Evolutionary conservation across 192 early-diverging fungal genomes (phyloP).

Genomic region (Podila verticillata): DNA sequence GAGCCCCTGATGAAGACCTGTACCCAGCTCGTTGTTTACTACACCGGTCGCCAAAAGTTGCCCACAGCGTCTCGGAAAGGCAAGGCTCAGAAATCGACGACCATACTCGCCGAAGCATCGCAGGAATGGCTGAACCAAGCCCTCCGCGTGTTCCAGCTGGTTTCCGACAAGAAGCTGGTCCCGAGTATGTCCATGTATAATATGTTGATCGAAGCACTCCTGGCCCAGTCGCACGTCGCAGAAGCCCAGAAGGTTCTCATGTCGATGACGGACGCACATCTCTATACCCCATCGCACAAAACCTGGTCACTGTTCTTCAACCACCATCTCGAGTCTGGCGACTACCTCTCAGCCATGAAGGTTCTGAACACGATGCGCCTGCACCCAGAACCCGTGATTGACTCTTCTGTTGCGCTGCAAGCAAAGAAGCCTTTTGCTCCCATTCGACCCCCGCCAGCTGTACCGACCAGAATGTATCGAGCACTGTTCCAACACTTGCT

Average conservation of each 20-base stretch:
- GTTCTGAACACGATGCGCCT: conserved; percentile 29
- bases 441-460: not conserved
- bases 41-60: not conserved
- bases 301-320: conserved; percentile 42
- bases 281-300: conserved; percentile 30
- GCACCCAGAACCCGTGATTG: not conserved
- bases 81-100: not conserved
- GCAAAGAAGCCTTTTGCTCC: conserved; percentile 1
- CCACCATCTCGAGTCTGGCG: conserved; percentile 14
- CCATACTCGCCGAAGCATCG: not conserved
- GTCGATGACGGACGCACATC: conserved; percentile 21
- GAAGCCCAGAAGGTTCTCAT: conserved; percentile 20
- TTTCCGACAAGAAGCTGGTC: not conserved
- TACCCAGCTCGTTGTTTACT: not conserved
- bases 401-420: not conserved
- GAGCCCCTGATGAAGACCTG: conserved; percentile 37
- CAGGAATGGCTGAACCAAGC: not conserved
- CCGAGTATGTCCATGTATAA: not conserved
- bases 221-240: conserved; percentile 9
- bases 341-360: conserved; percentile 14
- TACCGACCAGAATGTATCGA: conserved; percentile 23
- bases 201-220: conserved; percentile 24
- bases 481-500: conserved; percentile 34
- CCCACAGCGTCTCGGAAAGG: not conserved
- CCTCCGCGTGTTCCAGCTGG: not conserved